Conservation (phyloP, 306 rosid genomes). For the Ormosia semicastrata region DNA sequence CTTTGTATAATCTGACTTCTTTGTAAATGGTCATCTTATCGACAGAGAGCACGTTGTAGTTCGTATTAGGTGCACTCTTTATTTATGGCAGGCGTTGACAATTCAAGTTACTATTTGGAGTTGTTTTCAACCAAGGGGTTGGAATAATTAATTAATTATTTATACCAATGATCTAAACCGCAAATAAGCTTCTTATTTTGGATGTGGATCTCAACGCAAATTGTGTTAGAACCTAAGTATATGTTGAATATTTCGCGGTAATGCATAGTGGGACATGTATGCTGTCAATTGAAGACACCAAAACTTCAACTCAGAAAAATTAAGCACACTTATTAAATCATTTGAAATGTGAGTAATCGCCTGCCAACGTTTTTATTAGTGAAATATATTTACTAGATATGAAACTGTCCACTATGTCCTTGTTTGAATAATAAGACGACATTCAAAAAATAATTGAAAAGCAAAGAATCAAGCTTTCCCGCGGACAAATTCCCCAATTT, state of each 20-base stretch:
- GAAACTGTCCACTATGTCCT: not conserved
- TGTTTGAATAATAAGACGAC: not conserved
- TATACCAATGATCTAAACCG: not conserved
- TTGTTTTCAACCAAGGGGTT: constrained; percentile 2
- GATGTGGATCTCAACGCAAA: not conserved
- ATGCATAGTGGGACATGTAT: not conserved
- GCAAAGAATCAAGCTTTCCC: constrained; percentile 24
- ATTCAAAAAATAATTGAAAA: constrained; percentile 11
- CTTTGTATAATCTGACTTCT: not conserved
- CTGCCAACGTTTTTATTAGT: not conserved
- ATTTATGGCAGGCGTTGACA: constrained; percentile 9
- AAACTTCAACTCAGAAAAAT: not conserved
- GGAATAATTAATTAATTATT: not conserved
- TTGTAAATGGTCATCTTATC: not conserved
- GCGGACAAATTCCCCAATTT: not conserved
- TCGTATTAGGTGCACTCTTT: constrained; percentile 19
- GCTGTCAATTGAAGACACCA: constrained; percentile 14
- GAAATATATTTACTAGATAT: not conserved
- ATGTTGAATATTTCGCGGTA: not conserved
- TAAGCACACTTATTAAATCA: not conserved
- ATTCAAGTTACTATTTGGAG: not conserved
- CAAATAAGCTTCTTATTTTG: not conserved
- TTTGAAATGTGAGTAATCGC: not conserved
- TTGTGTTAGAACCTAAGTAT: not conserved
- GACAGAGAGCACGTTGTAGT: not conserved